Conservation (phyloP, 1,139 yeast species). For the Yamadazyma atlantica region DNA sequence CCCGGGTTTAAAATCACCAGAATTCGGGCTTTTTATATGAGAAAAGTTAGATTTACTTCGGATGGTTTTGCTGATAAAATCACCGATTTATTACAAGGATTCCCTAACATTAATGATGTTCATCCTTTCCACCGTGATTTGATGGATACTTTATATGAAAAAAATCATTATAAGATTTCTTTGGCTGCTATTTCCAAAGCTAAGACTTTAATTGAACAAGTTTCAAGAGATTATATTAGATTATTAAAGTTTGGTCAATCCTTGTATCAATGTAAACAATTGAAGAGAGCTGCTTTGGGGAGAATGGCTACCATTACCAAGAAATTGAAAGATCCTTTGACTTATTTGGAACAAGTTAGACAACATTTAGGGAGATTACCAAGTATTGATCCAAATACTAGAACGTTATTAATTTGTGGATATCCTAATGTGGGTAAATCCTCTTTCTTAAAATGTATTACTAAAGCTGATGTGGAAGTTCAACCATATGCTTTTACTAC, state of each 20-base stretch:
- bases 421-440: conserved; percentile 99
- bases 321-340: conserved; percentile 90
- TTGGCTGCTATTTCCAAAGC: conserved; percentile 94
- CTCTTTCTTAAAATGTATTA: conserved; percentile 86
- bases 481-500: conserved; percentile 99
- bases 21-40: conserved; percentile 96
- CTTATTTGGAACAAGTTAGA: conserved; percentile 95
- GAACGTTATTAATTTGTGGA: conserved; percentile 96
- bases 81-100: conserved; percentile 77
- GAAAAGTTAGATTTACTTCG: conserved; percentile 93
- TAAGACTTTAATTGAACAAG: conserved; percentile 91
- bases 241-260: conserved; percentile 96
- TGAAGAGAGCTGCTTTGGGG: conserved; percentile 97
- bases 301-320: conserved; percentile 98
- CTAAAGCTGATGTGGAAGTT: conserved; percentile 98
- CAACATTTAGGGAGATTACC: conserved; percentile 99
- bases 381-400: conserved; percentile 95
- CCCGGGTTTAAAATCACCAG: conserved; percentile 96
- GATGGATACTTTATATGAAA: conserved; percentile 96
- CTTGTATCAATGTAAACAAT: conserved; percentile 95
- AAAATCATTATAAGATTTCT: conserved; percentile 97
- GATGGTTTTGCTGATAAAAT: conserved; percentile 95
- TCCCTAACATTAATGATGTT: conserved; percentile 95
- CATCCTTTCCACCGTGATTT: conserved; percentile 98
- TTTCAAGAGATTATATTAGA: conserved; percentile 90